phyloP scores from a whole-genome alignment of 2,329 filamentous ascomycete genomes.

The Gaeumannomyces sp. region DNA sequence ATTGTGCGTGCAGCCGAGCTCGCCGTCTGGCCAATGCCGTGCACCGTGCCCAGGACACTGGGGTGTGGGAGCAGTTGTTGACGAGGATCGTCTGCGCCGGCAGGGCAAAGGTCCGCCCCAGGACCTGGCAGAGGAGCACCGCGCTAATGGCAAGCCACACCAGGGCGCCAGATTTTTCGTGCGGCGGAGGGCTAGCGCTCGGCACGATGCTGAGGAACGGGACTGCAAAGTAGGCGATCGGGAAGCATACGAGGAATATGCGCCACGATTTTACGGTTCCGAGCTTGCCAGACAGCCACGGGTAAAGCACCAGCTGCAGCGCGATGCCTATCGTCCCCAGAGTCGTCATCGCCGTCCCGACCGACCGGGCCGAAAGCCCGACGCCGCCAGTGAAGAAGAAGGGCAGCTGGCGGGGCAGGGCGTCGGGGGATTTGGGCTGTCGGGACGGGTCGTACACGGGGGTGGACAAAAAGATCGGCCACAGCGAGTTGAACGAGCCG shows the following conservation, averaged over 20 bases:
- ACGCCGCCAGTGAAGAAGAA: slow-evolving; percentile 69
- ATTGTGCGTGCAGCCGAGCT: slow-evolving; percentile 53
- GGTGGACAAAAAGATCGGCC: slow-evolving; percentile 71
- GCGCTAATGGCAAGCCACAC: slow-evolving; percentile 60
- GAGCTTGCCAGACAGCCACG: slow-evolving; percentile 56
- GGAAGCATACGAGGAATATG: slow-evolving; percentile 63
- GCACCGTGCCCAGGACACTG: slow-evolving; percentile 51
- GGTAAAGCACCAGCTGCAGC: slow-evolving; percentile 68
- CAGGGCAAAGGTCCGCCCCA: slow-evolving; percentile 63
- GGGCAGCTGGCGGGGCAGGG: slow-evolving; percentile 35
- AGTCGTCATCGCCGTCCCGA: slow-evolving; percentile 73
- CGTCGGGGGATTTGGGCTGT: slow-evolving; percentile 22
- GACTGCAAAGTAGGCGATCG: slow-evolving; percentile 60
- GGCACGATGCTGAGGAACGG: slow-evolving; percentile 68
- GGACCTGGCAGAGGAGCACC: slow-evolving; percentile 62
- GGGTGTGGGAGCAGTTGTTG: slow-evolving; percentile 57
- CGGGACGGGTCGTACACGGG: slow-evolving; percentile 47
- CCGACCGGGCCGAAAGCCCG: slow-evolving; percentile 62
- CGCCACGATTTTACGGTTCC: slow-evolving; percentile 65
- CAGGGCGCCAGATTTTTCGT: slow-evolving; percentile 43
- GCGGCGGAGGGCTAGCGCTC: slow-evolving; percentile 41
- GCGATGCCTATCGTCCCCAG: slow-evolving; percentile 70
- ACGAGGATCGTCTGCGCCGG: slow-evolving; percentile 53
- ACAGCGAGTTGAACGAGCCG: slow-evolving; percentile 69
- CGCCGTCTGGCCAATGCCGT: slow-evolving; percentile 51